phyloP scores from a whole-genome alignment of 73 alveolate species.

The Paramecium caudatum region DNA sequence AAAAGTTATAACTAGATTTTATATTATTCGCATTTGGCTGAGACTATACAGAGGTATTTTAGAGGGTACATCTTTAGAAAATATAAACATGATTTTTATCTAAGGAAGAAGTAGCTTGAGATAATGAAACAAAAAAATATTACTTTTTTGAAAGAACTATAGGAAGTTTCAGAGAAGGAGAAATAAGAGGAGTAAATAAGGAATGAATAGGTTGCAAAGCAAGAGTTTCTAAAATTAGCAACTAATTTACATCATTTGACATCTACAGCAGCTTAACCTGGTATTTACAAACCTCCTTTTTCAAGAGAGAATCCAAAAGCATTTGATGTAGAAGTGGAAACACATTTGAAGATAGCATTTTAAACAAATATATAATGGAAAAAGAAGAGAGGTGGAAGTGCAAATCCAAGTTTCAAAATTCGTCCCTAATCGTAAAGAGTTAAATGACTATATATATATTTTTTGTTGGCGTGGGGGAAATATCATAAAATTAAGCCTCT shows the following conservation, averaged over 20 bases:
- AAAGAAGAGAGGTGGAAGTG: conserved; percentile 46
- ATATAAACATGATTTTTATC: conserved; percentile 72
- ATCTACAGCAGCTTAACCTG: conserved; percentile 65
- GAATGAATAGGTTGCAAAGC: conserved; percentile 68
- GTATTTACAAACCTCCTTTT: conserved; percentile 76
- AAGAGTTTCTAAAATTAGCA: conserved; percentile 74
- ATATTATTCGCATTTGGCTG: conserved; percentile 12
- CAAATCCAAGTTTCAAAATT: conserved; percentile 17
- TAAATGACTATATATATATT: neutral
- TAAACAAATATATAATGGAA: conserved; percentile 52
- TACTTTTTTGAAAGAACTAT: conserved; percentile 54
- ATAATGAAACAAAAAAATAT: conserved; percentile 54
- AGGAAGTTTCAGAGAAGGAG: conserved; percentile 55
- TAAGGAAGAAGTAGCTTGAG: conserved; percentile 70
- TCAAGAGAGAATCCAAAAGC: conserved; percentile 73
- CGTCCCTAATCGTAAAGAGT: neutral
- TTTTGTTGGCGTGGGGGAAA: conserved; percentile 23
- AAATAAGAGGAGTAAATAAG: conserved; percentile 66
- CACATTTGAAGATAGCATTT: conserved; percentile 72
- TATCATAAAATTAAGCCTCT: conserved; percentile 44
- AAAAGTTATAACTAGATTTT: neutral
- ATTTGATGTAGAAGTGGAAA: conserved; percentile 74
- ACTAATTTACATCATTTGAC: conserved; percentile 75
- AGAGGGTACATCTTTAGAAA: conserved; percentile 72
- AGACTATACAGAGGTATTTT: conserved; percentile 56